A percentile compares a stretch with the other conserved stretches of the same genome.
Evolutionary conservation across 2,329 filamentous ascomycete genomes (phyloP).

Genomic region (Nannizziopsis barbatae): DNA sequence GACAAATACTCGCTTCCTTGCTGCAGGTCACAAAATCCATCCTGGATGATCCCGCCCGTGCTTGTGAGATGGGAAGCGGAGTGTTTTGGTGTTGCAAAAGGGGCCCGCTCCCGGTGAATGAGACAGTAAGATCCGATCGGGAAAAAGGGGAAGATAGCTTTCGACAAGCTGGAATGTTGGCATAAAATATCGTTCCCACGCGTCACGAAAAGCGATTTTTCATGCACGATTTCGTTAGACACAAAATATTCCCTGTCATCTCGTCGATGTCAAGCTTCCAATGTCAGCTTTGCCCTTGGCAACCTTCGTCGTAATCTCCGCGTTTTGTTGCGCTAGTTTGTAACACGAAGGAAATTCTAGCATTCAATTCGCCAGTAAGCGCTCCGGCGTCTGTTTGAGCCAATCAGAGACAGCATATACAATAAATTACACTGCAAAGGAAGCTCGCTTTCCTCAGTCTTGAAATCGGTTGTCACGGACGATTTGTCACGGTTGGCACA

Average conservation of each 20-base stretch:
- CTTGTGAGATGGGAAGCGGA: no score
- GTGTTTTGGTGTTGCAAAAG: no score
- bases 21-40: neutral
- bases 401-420: neutral
- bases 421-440: neutral
- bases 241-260: neutral
- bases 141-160: no score
- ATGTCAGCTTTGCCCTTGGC: neutral
- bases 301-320: neutral
- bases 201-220: no score
- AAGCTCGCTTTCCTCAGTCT: neutral
- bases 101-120: no score
- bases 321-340: neutral
- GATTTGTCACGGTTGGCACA: no score
- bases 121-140: no score
- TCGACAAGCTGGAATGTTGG: no score
- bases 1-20: neutral
- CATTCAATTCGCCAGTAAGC: constrained; percentile 7
- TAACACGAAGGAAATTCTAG: neutral
- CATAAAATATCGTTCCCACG: no score
- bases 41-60: no score
- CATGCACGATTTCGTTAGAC: neutral
- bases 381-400: neutral
- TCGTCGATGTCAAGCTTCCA: neutral
- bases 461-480: no score